Conservation (phyloP, 495 filamentous ascomycete genomes). For the Bathelium albidoporum region DNA sequence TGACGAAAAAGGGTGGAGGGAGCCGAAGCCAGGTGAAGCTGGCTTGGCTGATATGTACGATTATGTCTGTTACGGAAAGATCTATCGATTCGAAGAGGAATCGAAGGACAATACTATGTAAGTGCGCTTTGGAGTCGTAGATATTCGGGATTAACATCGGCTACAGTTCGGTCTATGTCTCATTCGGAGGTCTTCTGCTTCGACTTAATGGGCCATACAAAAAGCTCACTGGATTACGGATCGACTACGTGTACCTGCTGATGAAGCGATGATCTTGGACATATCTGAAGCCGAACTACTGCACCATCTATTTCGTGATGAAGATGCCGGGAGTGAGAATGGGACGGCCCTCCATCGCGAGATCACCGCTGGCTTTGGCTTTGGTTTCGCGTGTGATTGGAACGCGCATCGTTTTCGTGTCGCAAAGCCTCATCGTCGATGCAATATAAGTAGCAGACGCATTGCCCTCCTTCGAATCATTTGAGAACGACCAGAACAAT, state of each 20-base stretch:
- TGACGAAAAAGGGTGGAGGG: conserved; percentile 64
- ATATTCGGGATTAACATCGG: conserved; percentile 13
- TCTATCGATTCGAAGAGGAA: conserved; percentile 89
- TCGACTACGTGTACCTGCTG: conserved; percentile 88
- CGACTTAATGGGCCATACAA: conserved; percentile 89
- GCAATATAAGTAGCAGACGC: not conserved
- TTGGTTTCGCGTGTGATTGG: not conserved
- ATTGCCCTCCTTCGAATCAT: not conserved
- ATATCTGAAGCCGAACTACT: not conserved
- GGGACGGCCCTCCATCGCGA: conserved; percentile 1
- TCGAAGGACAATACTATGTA: conserved; percentile 69
- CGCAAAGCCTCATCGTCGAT: not conserved
- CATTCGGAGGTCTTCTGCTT: conserved; percentile 84
- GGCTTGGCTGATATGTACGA: conserved; percentile 87
- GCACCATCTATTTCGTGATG: not conserved
- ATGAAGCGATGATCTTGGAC: conserved; percentile 62
- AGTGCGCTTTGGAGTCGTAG: conserved; percentile 27
- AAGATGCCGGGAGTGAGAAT: not conserved
- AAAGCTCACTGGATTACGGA: conserved; percentile 78
- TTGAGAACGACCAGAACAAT: conserved; percentile 1
- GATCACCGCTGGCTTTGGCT: not conserved
- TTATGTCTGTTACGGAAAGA: conserved; percentile 95
- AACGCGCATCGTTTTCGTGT: not conserved
- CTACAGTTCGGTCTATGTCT: conserved; percentile 76
- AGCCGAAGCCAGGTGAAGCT: conserved; percentile 58